Evolutionary conservation across 192 early-diverging fungal species (phyloP), one percentile per base, ranked within the genome.

Genomic region (Coemansia asiatica): DNA sequence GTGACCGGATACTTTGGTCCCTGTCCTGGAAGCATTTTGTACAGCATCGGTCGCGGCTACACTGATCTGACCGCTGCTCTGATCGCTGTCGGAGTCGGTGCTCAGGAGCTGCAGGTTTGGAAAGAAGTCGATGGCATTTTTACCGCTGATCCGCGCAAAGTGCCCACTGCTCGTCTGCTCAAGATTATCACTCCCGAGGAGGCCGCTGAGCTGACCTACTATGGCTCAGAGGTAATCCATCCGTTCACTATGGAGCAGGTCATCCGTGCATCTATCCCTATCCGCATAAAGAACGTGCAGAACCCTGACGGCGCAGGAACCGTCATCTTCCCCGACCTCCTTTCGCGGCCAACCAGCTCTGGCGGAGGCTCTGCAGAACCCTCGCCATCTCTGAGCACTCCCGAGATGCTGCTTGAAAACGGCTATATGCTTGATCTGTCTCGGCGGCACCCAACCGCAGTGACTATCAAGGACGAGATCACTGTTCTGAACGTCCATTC

Each of bases 221-320:
- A 99, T 71, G 95, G 90, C 19, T 89, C 87, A 0, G 90, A 92
- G 61, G 96, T 97, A 47, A 99, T 99, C 69, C 97, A 99, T 67
- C 97, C 97, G 10, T 97, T 97, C 84, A 99, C 97, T 4, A 99
- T 99, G 97, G 94, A 99, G 67, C 97, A 99, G 70, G 94, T 97
- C 36, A 99, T 99, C 69, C 90, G 95, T 36, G 92, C 94, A 18
- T 82, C 86, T 46, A 98, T 99, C 69, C 97, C 97, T 6, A 98
- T 99, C 76, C 92, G 97, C 68, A 99, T 99, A 81, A 99, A 98
- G 69, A 99, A 99, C 72, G 94, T 96, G 22, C 93, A 95, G 73
- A 95, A 95, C 55, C 95, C 97, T 7, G 81, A 71, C n/a, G 94
- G 94, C 28, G 77, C 84, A 12, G 97, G 97, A 33, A 99, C 97